These are phyloP conservation scores for Zygosaccharomyces bailii DNA, from an alignment of 805 yeast genomes.

Conservation along the genomic window DNA sequence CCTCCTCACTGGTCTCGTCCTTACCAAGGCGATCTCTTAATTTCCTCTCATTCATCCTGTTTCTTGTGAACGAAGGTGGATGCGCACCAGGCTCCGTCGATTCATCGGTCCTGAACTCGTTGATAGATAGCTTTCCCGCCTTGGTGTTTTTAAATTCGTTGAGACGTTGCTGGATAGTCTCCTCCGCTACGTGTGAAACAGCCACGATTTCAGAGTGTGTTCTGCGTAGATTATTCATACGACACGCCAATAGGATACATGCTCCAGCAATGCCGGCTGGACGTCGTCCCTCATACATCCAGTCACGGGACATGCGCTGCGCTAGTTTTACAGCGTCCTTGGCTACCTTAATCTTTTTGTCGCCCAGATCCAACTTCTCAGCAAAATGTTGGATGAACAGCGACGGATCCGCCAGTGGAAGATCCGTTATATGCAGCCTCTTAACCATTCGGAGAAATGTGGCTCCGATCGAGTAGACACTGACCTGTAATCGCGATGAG, in stretches of 20 bases:
- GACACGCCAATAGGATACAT: constrained; percentile 83
- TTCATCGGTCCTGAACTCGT: constrained; percentile 60
- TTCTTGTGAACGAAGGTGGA: constrained; percentile 80
- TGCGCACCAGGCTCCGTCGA: constrained; percentile 44
- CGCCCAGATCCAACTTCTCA: constrained; percentile 78
- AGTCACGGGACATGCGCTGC: constrained; percentile 86
- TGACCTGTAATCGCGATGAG: constrained; percentile 81
- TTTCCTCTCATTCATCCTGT: constrained; percentile 50
- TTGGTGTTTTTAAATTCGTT: constrained; percentile 80
- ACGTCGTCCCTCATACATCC: constrained; percentile 95
- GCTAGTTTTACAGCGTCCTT: constrained; percentile 85
- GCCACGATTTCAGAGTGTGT: constrained; percentile 92
- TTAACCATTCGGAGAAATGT: constrained; percentile 93
- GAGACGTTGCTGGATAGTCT: constrained; percentile 84
- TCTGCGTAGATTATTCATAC: constrained; percentile 93
- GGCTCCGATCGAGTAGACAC: constrained; percentile 93
- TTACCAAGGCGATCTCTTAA: constrained; percentile 36
- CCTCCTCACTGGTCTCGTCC: constrained; percentile 39
- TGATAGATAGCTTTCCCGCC: constrained; percentile 69
- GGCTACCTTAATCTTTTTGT: constrained; percentile 66
- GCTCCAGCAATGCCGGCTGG: constrained; percentile 99
- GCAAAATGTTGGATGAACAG: constrained; percentile 92
- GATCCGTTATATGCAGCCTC: constrained; percentile 64
- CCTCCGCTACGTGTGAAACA: constrained; percentile 92
- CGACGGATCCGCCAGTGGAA: constrained; percentile 93